These are phyloP conservation scores for Neurospora sp. DNA, from an alignment of 495 filamentous ascomycete species.

Conservation along the genomic window DNA sequence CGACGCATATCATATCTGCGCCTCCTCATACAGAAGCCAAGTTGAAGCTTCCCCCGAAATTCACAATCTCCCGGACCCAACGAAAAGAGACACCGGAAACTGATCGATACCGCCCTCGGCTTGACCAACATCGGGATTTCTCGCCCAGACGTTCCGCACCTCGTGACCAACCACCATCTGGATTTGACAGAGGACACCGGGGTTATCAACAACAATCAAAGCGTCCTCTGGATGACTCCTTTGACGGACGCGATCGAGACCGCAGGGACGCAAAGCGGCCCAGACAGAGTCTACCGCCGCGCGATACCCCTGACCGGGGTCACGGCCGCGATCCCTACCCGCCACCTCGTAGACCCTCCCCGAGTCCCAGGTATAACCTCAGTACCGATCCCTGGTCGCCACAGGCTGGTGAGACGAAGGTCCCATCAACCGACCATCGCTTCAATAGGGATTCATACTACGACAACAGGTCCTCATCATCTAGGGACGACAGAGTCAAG, in stretches of 20 bases:
- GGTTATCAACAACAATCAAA: slow-evolving; percentile 6
- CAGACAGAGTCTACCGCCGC: not conserved
- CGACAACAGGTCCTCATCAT: slow-evolving; percentile 2
- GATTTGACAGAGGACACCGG: not conserved
- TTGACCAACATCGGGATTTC: not conserved
- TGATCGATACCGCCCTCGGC: not conserved
- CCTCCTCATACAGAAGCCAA: slow-evolving; percentile 16
- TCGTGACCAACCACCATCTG: not conserved
- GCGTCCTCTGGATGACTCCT: slow-evolving; percentile 9
- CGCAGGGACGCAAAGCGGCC: slow-evolving; percentile 12
- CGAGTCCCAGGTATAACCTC: slow-evolving; percentile 4
- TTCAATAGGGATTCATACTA: slow-evolving; percentile 1
- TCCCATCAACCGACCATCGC: not conserved
- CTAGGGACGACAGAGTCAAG: slow-evolving; percentile 9
- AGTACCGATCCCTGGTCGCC: slow-evolving; percentile 18
- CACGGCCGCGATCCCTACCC: not conserved
- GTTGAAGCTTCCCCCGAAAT: slow-evolving; percentile 19
- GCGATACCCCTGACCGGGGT: not conserved
- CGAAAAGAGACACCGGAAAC: not conserved
- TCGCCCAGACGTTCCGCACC: not conserved
- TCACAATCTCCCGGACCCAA: slow-evolving; percentile 4
- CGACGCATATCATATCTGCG: slow-evolving; percentile 8
- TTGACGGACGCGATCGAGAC: not conserved
- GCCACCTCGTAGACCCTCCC: slow-evolving; percentile 1
- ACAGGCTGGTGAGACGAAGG: slow-evolving; percentile 14